Percentiles rank a stretch among this genome's conserved stretches.
Evolutionary conservation across 352 stramenopile species (phyloP).

Genomic region (Globisporangium acanthophoron): DNA sequence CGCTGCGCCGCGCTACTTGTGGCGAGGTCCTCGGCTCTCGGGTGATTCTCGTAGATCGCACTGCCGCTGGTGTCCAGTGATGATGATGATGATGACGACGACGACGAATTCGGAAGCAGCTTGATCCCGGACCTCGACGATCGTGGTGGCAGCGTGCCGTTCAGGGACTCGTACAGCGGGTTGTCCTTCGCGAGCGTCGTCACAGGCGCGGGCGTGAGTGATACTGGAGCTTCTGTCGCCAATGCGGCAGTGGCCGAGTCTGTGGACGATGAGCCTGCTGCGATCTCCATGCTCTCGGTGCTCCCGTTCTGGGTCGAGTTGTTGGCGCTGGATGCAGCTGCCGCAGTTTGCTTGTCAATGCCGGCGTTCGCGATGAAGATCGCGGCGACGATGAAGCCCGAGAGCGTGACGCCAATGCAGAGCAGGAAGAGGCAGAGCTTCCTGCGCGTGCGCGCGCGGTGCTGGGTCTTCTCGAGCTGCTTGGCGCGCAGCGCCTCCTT

Average conservation of each 20-base stretch:
- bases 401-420: constrained; percentile 53
- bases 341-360: constrained; percentile 22
- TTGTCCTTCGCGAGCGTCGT: constrained; percentile 12
- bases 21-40: neutral
- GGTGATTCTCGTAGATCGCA: neutral
- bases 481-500: constrained; percentile 54
- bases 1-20: constrained; percentile 18
- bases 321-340: constrained; percentile 12
- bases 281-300: constrained; percentile 3
- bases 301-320: constrained; percentile 11
- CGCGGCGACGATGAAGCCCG: constrained; percentile 51
- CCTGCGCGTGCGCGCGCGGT: constrained; percentile 43
- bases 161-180: constrained; percentile 11
- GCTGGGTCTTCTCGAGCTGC: constrained; percentile 47
- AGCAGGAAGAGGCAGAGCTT: constrained; percentile 57
- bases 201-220: constrained; percentile 5
- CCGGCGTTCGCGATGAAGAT: constrained; percentile 50
- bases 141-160: constrained; percentile 15
- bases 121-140: constrained; percentile 14
- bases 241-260: neutral
- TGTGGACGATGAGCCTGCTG: neutral
- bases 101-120: constrained; percentile 8
- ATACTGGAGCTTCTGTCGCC: constrained; percentile 2
- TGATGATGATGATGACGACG: constrained; percentile 2
- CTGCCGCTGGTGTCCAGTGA: neutral